phyloP scores from a whole-genome alignment of 2,329 filamentous ascomycete genomes.

The Alternaria solani region DNA sequence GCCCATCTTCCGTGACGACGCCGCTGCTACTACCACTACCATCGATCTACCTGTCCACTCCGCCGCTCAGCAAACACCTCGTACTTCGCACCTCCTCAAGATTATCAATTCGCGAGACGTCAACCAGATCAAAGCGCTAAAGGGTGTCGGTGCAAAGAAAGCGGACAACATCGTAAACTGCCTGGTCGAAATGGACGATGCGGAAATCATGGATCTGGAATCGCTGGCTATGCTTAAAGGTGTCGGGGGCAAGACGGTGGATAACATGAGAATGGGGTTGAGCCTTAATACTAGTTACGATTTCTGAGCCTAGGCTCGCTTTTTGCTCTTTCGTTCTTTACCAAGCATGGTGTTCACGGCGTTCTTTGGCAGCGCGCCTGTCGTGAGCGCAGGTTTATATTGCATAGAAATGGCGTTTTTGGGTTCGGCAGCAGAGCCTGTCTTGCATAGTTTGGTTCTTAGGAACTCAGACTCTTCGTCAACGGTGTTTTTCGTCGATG shows the following conservation, averaged over 20 bases:
- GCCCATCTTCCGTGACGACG: slow-evolving; percentile 49
- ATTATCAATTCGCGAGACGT: slow-evolving; percentile 79
- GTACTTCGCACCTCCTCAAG: slow-evolving; percentile 68
- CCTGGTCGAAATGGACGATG: slow-evolving; percentile 57
- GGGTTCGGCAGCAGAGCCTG: background rate
- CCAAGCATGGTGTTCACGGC: slow-evolving; percentile 33
- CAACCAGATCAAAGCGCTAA: slow-evolving; percentile 69
- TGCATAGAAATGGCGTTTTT: slow-evolving; percentile 12
- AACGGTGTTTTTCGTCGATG: background rate
- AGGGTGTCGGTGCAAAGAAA: slow-evolving; percentile 77
- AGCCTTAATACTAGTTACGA: slow-evolving; percentile 26
- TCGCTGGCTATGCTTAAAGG: slow-evolving; percentile 58
- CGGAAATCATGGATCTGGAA: slow-evolving; percentile 52
- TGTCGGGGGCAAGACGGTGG: slow-evolving; percentile 60
- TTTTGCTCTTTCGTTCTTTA: background rate
- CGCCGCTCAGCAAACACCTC: slow-evolving; percentile 57
- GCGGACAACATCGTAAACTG: slow-evolving; percentile 64
- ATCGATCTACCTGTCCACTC: slow-evolving; percentile 9
- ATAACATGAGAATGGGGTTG: slow-evolving; percentile 58
- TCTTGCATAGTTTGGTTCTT: background rate
- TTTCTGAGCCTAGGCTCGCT: slow-evolving; percentile 29
- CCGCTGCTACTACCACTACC: slow-evolving; percentile 2
- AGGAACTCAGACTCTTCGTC: background rate
- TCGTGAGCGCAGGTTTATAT: background rate
- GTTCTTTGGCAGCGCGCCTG: slow-evolving; percentile 1